These are phyloP conservation scores for Sporothrix brasiliensis DNA, from an alignment of 2,329 filamentous ascomycete genomes.

Conservation along the genomic window DNA sequence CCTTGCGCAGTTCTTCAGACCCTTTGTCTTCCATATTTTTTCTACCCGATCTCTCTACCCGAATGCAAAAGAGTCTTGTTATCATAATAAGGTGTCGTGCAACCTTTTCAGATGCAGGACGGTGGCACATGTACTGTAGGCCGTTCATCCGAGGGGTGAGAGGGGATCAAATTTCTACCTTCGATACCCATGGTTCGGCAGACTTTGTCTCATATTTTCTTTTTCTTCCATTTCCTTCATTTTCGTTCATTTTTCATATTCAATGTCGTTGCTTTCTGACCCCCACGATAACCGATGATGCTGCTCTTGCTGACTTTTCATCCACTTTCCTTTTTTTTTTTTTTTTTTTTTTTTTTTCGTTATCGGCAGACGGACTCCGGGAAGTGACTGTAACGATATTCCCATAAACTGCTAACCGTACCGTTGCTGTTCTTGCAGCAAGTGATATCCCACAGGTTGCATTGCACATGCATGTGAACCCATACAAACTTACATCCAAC, in stretches of 20 bases:
- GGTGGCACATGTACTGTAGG: constrained; percentile 8
- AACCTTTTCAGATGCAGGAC: neutral
- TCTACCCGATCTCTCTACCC: neutral
- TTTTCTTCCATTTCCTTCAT: neutral
- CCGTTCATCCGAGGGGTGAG: constrained; percentile 1
- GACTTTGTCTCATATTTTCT: neutral
- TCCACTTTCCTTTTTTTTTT: neutral
- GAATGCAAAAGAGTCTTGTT: neutral
- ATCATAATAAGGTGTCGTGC: neutral
- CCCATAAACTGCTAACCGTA: neutral
- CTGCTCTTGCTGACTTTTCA: neutral
- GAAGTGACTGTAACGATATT: neutral
- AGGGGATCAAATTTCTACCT: neutral
- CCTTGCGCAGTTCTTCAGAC: neutral
- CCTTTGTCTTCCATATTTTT: too few relatives aligned
- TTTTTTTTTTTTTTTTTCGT: neutral
- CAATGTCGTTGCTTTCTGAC: neutral
- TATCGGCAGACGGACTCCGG: neutral
- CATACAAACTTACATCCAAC: neutral
- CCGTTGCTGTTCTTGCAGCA: neutral
- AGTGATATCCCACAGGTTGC: neutral
- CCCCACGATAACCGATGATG: constrained; percentile 14
- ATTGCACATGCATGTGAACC: neutral
- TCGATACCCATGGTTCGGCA: neutral
- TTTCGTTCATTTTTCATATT: neutral